These are phyloP conservation scores for Aureobasidium sp. DNA, from an alignment of 2,329 filamentous ascomycete genomes.

Conservation along the genomic window DNA sequence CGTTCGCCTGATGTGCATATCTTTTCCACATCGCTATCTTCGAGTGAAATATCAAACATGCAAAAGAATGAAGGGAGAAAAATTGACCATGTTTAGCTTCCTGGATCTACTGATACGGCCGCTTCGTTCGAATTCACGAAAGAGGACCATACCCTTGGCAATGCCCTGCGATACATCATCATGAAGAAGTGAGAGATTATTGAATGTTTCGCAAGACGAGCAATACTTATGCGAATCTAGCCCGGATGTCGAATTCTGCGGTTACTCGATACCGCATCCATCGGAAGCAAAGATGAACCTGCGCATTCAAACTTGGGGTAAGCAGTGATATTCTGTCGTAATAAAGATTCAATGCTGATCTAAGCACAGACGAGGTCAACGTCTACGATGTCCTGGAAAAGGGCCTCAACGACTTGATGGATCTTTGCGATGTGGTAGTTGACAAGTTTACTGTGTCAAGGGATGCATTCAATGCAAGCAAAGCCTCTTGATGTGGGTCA, in stretches of 20 bases:
- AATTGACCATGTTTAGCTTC: slow-evolving; percentile 51
- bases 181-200: slow-evolving; percentile 77
- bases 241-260: slow-evolving; percentile 94
- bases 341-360: slow-evolving; percentile 10
- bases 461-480: slow-evolving; percentile 49
- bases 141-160: slow-evolving; percentile 92
- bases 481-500: slow-evolving; percentile 24
- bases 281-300: slow-evolving; percentile 96
- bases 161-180: slow-evolving; percentile 87
- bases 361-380: slow-evolving; percentile 59
- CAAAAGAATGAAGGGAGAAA: neutral
- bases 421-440: slow-evolving; percentile 87
- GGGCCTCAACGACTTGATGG: slow-evolving; percentile 79
- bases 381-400: slow-evolving; percentile 85
- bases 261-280: slow-evolving; percentile 94
- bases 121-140: slow-evolving; percentile 92
- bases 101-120: slow-evolving; percentile 74
- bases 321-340: slow-evolving; percentile 29
- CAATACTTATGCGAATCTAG: slow-evolving; percentile 42
- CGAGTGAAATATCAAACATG: neutral
- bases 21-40: neutral
- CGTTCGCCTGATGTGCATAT: neutral
- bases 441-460: slow-evolving; percentile 73
- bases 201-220: neutral
- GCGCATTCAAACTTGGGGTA: slow-evolving; percentile 94